These are phyloP conservation scores for Torrubiella hemipterigena DNA, from an alignment of 2,329 filamentous ascomycete genomes.

Conservation along the genomic window DNA sequence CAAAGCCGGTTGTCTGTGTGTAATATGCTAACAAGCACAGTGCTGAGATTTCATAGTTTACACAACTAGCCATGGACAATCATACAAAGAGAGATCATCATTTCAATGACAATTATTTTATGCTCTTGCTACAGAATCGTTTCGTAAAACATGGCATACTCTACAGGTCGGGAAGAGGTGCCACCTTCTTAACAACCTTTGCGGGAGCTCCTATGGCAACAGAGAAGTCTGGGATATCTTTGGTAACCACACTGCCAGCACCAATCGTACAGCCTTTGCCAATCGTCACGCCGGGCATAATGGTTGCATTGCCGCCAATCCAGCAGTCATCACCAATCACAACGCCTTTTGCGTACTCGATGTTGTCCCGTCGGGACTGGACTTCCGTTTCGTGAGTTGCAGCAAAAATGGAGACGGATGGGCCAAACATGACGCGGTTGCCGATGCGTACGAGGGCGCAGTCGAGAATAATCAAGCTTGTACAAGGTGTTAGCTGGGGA, in stretches of 20 bases:
- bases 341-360: constrained; percentile 34
- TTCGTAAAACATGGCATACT: too few species aligned
- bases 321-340: constrained; percentile 41
- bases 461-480: constrained; percentile 52
- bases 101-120: neutral
- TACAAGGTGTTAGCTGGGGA: neutral
- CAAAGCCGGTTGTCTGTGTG: too few species aligned
- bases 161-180: constrained; percentile 19
- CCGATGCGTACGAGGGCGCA: constrained; percentile 61
- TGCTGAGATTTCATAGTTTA: too few species aligned
- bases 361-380: constrained; percentile 29
- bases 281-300: constrained; percentile 40
- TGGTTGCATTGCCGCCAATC: constrained; percentile 37
- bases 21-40: too few species aligned
- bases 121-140: neutral
- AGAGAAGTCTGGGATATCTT: constrained; percentile 32
- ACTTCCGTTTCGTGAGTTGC: constrained; percentile 61
- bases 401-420: constrained; percentile 58
- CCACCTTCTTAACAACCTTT: constrained; percentile 33
- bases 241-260: constrained; percentile 37
- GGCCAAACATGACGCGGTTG: constrained; percentile 58
- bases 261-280: constrained; percentile 39
- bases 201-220: constrained; percentile 37
- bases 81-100: neutral
- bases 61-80: too few species aligned